phyloP scores from a whole-genome alignment of 768 basidiomycete species.

The Gyrodon lividus region DNA sequence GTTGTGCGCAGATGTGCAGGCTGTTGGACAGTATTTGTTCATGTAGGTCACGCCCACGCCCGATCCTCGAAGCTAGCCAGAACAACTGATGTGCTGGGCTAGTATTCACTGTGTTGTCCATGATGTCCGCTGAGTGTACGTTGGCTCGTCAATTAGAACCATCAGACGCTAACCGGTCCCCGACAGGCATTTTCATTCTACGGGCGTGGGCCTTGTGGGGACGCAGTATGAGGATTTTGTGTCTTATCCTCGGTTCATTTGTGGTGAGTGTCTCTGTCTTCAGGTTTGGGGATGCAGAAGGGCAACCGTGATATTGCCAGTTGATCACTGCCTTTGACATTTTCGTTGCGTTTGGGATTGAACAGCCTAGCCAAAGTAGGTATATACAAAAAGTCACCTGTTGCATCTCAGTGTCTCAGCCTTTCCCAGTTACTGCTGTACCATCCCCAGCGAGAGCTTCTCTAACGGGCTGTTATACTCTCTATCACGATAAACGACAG shows the following conservation, averaged over 20 bases:
- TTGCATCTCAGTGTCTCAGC: neutral
- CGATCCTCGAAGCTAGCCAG: neutral
- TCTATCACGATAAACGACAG: neutral
- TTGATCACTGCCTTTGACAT: neutral
- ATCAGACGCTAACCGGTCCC: neutral
- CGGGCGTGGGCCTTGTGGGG: slow-evolving; percentile 6
- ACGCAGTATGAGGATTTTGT: neutral
- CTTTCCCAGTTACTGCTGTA: neutral
- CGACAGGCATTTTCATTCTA: slow-evolving; percentile 4
- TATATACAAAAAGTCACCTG: neutral
- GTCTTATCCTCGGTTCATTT: neutral
- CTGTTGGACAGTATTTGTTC: slow-evolving; percentile 1
- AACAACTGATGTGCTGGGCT: neutral
- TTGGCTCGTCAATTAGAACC: neutral
- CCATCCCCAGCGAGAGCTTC: neutral
- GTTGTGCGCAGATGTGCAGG: slow-evolving; percentile 1
- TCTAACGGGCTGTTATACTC: neutral
- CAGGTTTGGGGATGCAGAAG: neutral
- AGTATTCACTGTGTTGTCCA: neutral
- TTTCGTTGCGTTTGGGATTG: neutral
- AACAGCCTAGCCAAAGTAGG: neutral
- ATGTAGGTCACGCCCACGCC: neutral
- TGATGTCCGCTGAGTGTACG: slow-evolving; percentile 3
- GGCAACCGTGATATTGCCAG: neutral
- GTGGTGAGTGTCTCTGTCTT: neutral